These are phyloP conservation scores for Pseudogymnoascus sp. DNA, from an alignment of 2,329 filamentous ascomycete genomes.

Conservation along the genomic window DNA sequence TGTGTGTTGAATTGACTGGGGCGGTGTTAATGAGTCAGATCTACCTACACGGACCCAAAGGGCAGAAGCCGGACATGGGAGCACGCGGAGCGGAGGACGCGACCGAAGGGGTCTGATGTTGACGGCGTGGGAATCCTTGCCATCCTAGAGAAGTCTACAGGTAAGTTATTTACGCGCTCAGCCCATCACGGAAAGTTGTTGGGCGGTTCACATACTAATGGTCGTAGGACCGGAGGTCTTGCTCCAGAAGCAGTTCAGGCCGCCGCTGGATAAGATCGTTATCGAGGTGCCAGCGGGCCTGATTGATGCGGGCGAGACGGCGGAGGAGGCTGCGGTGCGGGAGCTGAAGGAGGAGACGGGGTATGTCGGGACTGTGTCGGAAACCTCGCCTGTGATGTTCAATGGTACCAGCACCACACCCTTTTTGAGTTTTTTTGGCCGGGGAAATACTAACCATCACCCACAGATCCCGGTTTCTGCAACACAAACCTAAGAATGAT, in stretches of 20 bases:
- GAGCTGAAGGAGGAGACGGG: slow-evolving; percentile 61
- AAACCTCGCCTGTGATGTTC: slow-evolving; percentile 58
- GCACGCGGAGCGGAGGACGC: slow-evolving; percentile 61
- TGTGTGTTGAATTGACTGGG: neutral
- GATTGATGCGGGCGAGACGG: slow-evolving; percentile 52
- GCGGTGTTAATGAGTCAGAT: slow-evolving; percentile 31
- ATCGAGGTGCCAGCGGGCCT: slow-evolving; percentile 60
- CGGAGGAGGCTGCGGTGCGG: slow-evolving; percentile 52
- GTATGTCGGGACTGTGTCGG: slow-evolving; percentile 46
- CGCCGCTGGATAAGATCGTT: slow-evolving; percentile 48
- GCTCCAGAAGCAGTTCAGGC: slow-evolving; percentile 59
- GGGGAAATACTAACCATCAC: neutral
- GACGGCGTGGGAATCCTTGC: slow-evolving; percentile 69
- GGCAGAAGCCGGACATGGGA: slow-evolving; percentile 59
- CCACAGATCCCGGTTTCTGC: slow-evolving; percentile 51
- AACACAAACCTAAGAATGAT: slow-evolving; percentile 55
- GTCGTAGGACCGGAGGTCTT: slow-evolving; percentile 43
- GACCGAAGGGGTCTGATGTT: slow-evolving; percentile 51
- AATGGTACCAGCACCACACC: slow-evolving; percentile 36
- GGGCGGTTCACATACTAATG: neutral
- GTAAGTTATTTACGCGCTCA: slow-evolving; percentile 24
- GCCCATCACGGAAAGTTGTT: neutral
- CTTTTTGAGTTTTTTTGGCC: neutral
- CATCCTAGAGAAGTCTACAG: slow-evolving; percentile 48
- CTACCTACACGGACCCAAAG: slow-evolving; percentile 56